phyloP scores from a whole-genome alignment of 805 yeast genomes.

The Myxozyma kluyveri region DNA sequence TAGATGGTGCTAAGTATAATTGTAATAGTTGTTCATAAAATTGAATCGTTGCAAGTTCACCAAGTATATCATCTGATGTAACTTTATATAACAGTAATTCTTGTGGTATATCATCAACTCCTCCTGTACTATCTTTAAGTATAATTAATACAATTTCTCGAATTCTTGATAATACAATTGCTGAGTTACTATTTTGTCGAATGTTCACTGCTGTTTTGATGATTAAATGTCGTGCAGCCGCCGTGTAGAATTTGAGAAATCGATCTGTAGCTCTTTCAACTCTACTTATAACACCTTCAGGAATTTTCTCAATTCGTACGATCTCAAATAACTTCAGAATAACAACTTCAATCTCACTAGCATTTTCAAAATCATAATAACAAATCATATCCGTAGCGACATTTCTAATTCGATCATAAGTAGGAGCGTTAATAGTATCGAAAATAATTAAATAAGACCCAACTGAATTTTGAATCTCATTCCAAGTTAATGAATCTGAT shows the following conservation, averaged over 20 bases:
- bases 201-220: background rate
- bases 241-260: slow-evolving; percentile 7
- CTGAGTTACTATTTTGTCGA: background rate
- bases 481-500: slow-evolving; percentile 12
- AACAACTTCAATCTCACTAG: background rate
- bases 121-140: slow-evolving; percentile 8
- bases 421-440: slow-evolving; percentile 13
- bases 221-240: background rate
- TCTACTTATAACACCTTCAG: slow-evolving; percentile 18
- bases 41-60: slow-evolving; percentile 15
- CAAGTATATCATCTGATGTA: slow-evolving; percentile 17
- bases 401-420: slow-evolving; percentile 20
- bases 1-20: slow-evolving; percentile 21
- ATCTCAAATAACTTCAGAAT: slow-evolving; percentile 4
- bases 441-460: slow-evolving; percentile 11
- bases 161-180: slow-evolving; percentile 12
- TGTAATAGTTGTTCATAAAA: slow-evolving; percentile 21
- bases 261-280: slow-evolving; percentile 14
- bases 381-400: slow-evolving; percentile 21
- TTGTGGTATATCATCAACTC: slow-evolving; percentile 17
- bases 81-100: slow-evolving; percentile 8
- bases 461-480: slow-evolving; percentile 3
- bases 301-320: slow-evolving; percentile 9
- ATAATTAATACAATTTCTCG: slow-evolving; percentile 17
- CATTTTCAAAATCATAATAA: slow-evolving; percentile 8